Evolutionary conservation across 2,329 filamentous ascomycete genomes (phyloP), one percentile per base, ranked within the genome.

Genomic region (Pestalotiopsis sp.): DNA sequence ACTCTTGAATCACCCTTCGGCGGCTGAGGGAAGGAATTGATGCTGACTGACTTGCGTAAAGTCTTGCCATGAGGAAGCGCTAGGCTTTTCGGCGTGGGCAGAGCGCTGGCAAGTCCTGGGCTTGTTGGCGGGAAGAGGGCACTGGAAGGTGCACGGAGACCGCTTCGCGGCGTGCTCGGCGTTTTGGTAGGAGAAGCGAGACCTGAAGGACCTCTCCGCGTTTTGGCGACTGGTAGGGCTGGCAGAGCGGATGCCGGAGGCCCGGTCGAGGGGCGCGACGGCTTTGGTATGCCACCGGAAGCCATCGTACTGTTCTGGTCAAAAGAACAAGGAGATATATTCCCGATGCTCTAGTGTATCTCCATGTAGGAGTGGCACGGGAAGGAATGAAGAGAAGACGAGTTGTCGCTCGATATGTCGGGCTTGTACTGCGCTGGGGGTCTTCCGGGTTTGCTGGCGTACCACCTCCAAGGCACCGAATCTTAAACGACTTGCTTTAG

Each of bases 1-100:
- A 84, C 82, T 72, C 87, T 86, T 67, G 82, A 85, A 67, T 87
- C 86, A 62, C 90, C 89, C 73, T 91, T 91, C 14, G 95, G 95
- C 14, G 95, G 95, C 72, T 97, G 93, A 38, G 95, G 95, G 77
- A 98, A 98, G 1, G 94, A 91, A 77, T 95, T 95, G 76, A 98
- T 97, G 85, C 95, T 98, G 76, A 97, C 92, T 1, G 93, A 93
- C 81, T 97, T 97, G 71, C 94, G 90, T 67, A 98, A 81, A 1
- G 91, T 89, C 79, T 91, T 95, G 31, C 90, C 89, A 4, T 88
- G 90, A 14, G 89, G 81, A 45, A 83, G 84, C 9, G 89, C 85
- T 5, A 85, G 80, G 2, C 87, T 84, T 69, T 87, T 88, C 20
- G 88, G 83, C 17, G 88, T 84, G 4, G 89, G 86, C 12, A 91